Base-by-base conservation (phyloP, 441 rosid genomes). In the Eutrema salsugineum region DNA sequence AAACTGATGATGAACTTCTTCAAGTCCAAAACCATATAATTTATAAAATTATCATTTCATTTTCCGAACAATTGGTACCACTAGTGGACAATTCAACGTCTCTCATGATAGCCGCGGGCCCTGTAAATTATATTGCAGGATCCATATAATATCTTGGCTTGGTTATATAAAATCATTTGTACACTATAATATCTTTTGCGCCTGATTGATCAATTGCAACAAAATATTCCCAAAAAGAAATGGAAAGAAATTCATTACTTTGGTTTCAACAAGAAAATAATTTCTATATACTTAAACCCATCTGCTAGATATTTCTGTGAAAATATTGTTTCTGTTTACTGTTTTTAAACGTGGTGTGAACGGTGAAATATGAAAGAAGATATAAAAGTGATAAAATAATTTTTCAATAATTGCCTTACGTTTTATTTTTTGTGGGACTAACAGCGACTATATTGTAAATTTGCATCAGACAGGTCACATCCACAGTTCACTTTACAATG, bases 1-100 rank as follows among this genome's bases (percentile, higher is more conserved):
- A 66, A 73, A 73, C 58, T 73, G 54, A 59, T 66, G 68, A 66
- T 55, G 42, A 60, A 4, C 10, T 12, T 67, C 15, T 12, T 67
- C 15, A 11, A 59, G 63, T 66, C 68, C 28, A 40, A 66, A 38
- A 67, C 78, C 49, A 67, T 40, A 59, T 74, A 12, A 74, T 38
- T 17, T 57, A 73, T 66, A 22, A 42, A 59, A 32, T 6, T 47
- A 50, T 59, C 62, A 50, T 50, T 50, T 58, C 8, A 42, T 66
- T 57, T 60, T 40, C 28, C 9, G 51, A 48, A 65, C 77, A 73
- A 66, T 20, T 73, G 72, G 38, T 49, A 27, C 53, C 35, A 61
- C 48, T 74, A 59, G 73, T 67, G 78, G 78, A 74, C 73, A 57
- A 66, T 66, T 66, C 78, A 73, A 73, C 78, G 73, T 74, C 72